Evolutionary conservation across 805 yeast genomes (phyloP), one percentile per base, ranked within the genome.

Genomic region (Cyberlindnera veronae): DNA sequence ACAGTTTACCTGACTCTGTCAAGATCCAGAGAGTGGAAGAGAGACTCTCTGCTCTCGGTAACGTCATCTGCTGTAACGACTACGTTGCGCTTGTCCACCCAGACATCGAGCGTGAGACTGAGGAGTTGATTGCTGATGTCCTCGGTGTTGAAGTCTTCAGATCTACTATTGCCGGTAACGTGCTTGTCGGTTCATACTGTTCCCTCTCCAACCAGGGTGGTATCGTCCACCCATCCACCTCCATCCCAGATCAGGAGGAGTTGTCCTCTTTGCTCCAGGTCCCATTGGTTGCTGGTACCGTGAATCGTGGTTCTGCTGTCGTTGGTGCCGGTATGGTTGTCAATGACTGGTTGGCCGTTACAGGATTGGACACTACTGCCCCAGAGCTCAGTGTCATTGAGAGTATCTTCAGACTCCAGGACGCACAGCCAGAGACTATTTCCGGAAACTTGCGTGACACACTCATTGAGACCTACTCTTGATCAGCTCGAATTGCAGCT

Each of bases 301-400:
- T 93, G 44, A 93, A 93, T 72, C 83, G 99, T 66, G 99, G 99
- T 67, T 87, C 96, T 21, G 69, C 95, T 5, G 97, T 91, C 36
- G 95, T 93, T 46, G 99, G 99, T 58, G 98, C 97, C 34, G 99
- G 99, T 54, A 81, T 93, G 81, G 98, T 93, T 39, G 99, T 90
- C 38, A 93, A 93, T 63, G 99, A 93, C 69, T 93, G 97, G 95
- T 72, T 91, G 52, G 95, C 98, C 22, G 98, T 95, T 31, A 75
- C 96, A 34, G 99, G 99, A 51, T 75, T 87, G 54, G 98, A 93
- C 68, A 93, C 99, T 43, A 90, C 99, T 50, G 98, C 99, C 34
- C 97, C 99, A 36, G 99, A 93, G 68, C 74, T 93, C 60, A 88
- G 96, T 55, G 99, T 93, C 45, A 78, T 93, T 52, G 99, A 95